A percentile compares a stretch with the other conserved stretches of the same genome.
These are phyloP conservation scores for Globisporangium parvum DNA, from an alignment of 352 stramenopile species.

Conservation along the genomic window DNA sequence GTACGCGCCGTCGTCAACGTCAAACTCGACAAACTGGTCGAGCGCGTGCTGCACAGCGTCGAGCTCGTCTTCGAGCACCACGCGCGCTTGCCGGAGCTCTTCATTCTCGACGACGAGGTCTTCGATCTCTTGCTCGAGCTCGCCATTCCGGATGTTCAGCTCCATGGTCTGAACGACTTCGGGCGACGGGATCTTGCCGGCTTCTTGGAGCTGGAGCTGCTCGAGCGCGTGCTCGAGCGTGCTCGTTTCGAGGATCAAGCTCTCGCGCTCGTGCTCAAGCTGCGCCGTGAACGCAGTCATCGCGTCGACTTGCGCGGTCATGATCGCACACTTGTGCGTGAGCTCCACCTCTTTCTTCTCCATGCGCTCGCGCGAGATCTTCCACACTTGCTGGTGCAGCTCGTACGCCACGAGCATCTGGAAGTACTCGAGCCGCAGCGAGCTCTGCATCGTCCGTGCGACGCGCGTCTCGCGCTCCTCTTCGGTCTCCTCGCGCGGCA, in stretches of 20 bases:
- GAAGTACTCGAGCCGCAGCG: conserved; percentile 70
- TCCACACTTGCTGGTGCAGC: conserved; percentile 75
- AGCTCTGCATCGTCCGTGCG: conserved; percentile 51
- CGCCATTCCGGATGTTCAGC: conserved; percentile 38
- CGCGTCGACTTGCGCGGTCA: conserved; percentile 38
- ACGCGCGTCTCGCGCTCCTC: conserved; percentile 62
- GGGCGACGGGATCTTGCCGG: conserved; percentile 51
- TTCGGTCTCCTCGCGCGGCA: conserved; percentile 56
- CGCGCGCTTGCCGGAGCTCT: conserved; percentile 37
- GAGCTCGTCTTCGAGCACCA: conserved; percentile 47
- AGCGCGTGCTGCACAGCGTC: conserved; percentile 59
- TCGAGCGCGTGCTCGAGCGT: conserved; percentile 52
- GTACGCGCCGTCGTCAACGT: conserved; percentile 32
- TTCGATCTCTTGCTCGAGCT: conserved; percentile 64
- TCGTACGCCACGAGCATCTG: conserved; percentile 68
- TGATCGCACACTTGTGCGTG: conserved; percentile 48
- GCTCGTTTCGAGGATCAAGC: conserved; percentile 44
- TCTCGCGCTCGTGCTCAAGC: conserved; percentile 56
- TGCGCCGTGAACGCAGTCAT: conserved; percentile 35
- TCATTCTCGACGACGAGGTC: conserved; percentile 74
- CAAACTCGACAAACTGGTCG: conserved; percentile 54
- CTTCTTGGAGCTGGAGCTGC: conserved; percentile 49
- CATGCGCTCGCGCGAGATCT: conserved; percentile 47
- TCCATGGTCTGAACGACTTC: conserved; percentile 58
- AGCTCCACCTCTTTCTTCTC: conserved; percentile 38